Evolutionary conservation across 169 alveolate genomes (phyloP), one percentile per base, ranked within the genome.

Genomic region (Besnoitia besnoiti): DNA sequence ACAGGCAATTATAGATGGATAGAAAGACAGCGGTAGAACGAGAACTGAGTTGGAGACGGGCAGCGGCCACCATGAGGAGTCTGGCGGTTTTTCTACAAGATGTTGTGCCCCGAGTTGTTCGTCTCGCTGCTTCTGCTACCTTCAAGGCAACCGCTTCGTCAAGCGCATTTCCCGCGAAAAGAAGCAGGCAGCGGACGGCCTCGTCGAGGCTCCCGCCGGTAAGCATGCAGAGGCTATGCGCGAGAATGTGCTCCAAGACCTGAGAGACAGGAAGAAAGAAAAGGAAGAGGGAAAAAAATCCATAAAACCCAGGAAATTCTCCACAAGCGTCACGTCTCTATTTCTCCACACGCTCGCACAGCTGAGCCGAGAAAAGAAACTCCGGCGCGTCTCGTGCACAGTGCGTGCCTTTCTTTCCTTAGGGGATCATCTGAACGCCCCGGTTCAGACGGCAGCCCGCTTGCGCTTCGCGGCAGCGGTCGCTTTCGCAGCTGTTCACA

Each of bases 161-260:
- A 42, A 67, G 39, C 14, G 80, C 24, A 16, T 67, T 30, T 24
- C 42, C 19, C 39, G 80, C 80, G 44, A 67, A 67, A 7, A 67
- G 80, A 24, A 67, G 80, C 39, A 67, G 80, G n/a, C 80, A 67
- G 80, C 80, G 80, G 12, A 67, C 80, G 14, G 80, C 80, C 10
- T 33, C 80, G 19, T 67, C 80, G 44, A 67, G 80, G 44, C 80
- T 67, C 39, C n/a, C 80, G 39, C 47, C 80, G 44, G 80, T 67
- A 37, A 33, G 80, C 80, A 67, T 67, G 46, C 47, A 37, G n/a
- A 67, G 42, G n/a, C 80, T 67, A n/a, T 35, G 80, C 40, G 80
- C 80, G 46, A 67, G 46, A 7, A 67, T 35, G 10, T 30, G 39
- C 44, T 67, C 80, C 40, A 67, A 21, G 44, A 67, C 80, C 80